These are phyloP conservation scores for Zasmidium citrigriseum DNA, from an alignment of 2,329 filamentous ascomycete genomes.

Conservation along the genomic window DNA sequence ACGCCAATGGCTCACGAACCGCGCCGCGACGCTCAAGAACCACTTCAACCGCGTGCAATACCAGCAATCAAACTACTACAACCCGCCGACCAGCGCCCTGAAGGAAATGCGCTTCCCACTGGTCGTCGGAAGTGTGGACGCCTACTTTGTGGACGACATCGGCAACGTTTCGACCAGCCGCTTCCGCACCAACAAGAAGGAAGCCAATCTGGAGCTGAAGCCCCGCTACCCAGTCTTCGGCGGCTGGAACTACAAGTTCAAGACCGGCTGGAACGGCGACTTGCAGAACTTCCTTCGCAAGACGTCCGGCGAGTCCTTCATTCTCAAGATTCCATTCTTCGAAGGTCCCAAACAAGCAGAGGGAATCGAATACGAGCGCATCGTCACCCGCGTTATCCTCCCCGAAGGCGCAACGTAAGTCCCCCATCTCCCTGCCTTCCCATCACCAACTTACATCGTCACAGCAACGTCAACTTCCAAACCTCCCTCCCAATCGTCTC, in stretches of 20 bases:
- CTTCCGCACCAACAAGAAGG: constrained; percentile 69
- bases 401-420: constrained; percentile 87
- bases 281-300: constrained; percentile 71
- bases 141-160: constrained; percentile 95
- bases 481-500: constrained; percentile 72
- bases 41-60: constrained; percentile 53
- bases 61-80: constrained; percentile 57
- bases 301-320: constrained; percentile 66
- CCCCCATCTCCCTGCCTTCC: constrained; percentile 5
- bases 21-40: constrained; percentile 69
- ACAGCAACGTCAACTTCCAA: constrained; percentile 75
- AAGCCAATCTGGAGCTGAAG: constrained; percentile 81
- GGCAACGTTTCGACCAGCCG: constrained; percentile 94
- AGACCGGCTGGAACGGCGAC: constrained; percentile 91
- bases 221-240: constrained; percentile 96
- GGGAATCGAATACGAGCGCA: constrained; percentile 80
- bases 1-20: constrained; percentile 83
- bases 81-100: constrained; percentile 73
- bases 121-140: constrained; percentile 74
- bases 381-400: constrained; percentile 79
- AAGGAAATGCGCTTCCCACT: constrained; percentile 82
- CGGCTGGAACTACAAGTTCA: constrained; percentile 97
- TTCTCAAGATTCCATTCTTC: constrained; percentile 88
- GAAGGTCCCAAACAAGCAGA: constrained; percentile 86
- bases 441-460: constrained; percentile 10